Percentiles rank a stretch among this genome's conserved stretches.
Conservation (phyloP, 192 early-diverging fungal genomes). For the Coemansia sp. region DNA sequence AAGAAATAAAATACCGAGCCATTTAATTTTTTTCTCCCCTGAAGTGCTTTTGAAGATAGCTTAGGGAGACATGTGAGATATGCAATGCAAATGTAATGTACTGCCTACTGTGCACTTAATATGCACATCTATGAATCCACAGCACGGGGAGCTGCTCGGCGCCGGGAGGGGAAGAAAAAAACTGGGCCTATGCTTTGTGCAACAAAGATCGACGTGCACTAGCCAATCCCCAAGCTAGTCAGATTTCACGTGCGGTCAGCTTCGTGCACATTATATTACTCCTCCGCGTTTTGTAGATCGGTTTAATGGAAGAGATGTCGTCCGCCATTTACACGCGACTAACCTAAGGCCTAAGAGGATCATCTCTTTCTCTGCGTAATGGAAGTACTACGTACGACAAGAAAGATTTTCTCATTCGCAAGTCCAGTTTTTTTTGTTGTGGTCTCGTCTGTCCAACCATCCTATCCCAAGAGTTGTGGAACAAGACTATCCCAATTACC, state of each 20-base stretch:
- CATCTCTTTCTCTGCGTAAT: background rate
- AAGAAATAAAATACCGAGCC: background rate
- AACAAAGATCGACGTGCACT: background rate
- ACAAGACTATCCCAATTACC: background rate
- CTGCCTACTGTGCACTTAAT: background rate
- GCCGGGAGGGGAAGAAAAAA: background rate
- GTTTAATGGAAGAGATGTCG: background rate
- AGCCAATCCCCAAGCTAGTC: background rate
- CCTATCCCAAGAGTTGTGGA: background rate
- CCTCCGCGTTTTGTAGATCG: background rate
- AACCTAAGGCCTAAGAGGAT: background rate
- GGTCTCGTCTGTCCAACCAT: background rate
- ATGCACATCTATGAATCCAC: background rate
- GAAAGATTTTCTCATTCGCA: background rate
- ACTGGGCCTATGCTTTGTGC: background rate
- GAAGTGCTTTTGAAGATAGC: background rate
- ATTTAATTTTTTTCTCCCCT: background rate
- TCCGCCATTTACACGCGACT: constrained; percentile 1
- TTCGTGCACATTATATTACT: background rate
- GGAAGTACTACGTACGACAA: background rate
- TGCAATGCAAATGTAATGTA: background rate
- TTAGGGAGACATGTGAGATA: background rate
- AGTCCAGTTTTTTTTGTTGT: background rate
- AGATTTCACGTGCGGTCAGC: background rate
- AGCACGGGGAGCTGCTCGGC: background rate